phyloP scores from a whole-genome alignment of 2,329 filamentous ascomycete species.

The Microdochium bolleyi region DNA sequence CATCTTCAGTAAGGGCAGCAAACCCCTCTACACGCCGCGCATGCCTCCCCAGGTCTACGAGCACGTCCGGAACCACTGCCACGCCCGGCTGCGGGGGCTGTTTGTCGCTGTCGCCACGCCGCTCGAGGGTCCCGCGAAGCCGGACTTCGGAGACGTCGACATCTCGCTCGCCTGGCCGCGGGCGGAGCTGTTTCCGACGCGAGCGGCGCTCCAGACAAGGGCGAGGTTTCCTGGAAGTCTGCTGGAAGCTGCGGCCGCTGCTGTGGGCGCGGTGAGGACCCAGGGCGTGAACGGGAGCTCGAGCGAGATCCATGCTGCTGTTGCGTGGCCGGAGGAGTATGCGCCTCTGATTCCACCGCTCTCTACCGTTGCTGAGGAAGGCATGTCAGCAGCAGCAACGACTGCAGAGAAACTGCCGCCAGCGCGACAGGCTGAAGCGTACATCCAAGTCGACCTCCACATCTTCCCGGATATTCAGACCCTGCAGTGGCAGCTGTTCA shows the following conservation, averaged over 20 bases:
- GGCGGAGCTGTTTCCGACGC: constrained; percentile 5
- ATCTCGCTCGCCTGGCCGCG: constrained; percentile 45
- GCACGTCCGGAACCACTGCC: constrained; percentile 35
- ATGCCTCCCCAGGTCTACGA: constrained; percentile 54
- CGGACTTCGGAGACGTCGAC: constrained; percentile 66
- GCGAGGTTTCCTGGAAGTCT: background rate
- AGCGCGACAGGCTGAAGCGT: constrained; percentile 9
- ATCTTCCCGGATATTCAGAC: constrained; percentile 33
- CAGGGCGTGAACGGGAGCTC: constrained; percentile 15
- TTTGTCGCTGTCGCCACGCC: constrained; percentile 51
- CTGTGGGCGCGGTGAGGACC: constrained; percentile 36
- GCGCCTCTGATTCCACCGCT: background rate
- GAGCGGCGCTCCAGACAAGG: background rate
- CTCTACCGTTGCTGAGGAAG: background rate
- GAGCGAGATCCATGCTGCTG: constrained; percentile 35
- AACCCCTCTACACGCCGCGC: constrained; percentile 53
- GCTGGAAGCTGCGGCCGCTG: constrained; percentile 20
- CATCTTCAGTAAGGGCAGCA: constrained; percentile 40
- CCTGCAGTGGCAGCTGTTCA: constrained; percentile 59
- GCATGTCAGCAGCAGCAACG: constrained; percentile 1
- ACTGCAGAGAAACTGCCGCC: constrained; percentile 7
- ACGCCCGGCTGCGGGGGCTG: constrained; percentile 36
- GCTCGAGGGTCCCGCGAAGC: constrained; percentile 62
- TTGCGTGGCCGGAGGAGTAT: constrained; percentile 40
- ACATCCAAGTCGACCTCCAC: constrained; percentile 64